Percentiles rank a stretch among this genome's conserved stretches.
phyloP scores from a whole-genome alignment of 2,329 filamentous ascomycete genomes.

The Sclerotinia spermophila region DNA sequence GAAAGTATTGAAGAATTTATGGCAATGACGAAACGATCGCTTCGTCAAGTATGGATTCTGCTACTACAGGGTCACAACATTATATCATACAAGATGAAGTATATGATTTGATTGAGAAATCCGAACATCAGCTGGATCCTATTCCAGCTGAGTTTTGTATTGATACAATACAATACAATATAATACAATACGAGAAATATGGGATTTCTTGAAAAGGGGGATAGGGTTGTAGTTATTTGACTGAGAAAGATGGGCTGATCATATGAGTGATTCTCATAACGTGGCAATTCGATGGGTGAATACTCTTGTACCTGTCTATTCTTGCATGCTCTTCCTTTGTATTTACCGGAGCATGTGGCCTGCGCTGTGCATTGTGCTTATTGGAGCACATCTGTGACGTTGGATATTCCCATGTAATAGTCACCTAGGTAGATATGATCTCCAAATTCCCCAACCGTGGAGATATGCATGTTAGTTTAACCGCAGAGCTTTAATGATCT shows the following conservation, averaged over 20 bases:
- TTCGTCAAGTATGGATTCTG: no score
- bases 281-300: not conserved
- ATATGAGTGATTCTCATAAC: not conserved
- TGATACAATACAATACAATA: no score
- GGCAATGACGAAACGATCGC: no score
- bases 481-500: not conserved
- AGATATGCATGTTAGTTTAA: not conserved
- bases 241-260: not conserved
- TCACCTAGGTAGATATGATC: not conserved
- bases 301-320: not conserved
- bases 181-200: no score
- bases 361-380: not conserved
- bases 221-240: not conserved
- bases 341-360: not conserved
- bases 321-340: not conserved
- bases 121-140: not conserved
- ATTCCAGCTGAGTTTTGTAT: not conserved
- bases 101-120: not conserved
- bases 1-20: no score
- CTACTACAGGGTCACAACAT: not conserved
- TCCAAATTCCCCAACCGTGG: not conserved
- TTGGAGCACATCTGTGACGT: not conserved
- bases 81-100: not conserved
- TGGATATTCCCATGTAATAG: not conserved
- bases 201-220: not conserved